phyloP scores from a whole-genome alignment of 371 early-diverging fungal genomes.

The Mucor lusitanicus region DNA sequence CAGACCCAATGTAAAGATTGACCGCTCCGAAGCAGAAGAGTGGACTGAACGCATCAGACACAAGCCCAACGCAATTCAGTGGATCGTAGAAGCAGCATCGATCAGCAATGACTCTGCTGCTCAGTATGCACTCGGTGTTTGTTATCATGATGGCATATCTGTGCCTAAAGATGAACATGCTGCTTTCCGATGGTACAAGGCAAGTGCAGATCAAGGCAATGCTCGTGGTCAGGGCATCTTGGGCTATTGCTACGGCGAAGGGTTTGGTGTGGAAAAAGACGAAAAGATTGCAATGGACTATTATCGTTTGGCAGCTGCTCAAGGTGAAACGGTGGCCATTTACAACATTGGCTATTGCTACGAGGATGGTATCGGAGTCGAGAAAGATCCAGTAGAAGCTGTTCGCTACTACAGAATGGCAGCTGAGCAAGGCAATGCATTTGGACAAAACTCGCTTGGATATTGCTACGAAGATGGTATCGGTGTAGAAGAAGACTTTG shows the following conservation, averaged over 20 bases:
- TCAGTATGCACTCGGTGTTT: constrained; percentile 63
- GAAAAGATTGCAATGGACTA: constrained; percentile 68
- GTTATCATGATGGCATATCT: constrained; percentile 70
- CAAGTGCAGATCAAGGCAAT: constrained; percentile 60
- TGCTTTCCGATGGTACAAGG: constrained; percentile 62
- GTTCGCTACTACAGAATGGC: constrained; percentile 73
- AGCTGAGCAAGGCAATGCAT: constrained; percentile 76
- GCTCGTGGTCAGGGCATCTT: constrained; percentile 70
- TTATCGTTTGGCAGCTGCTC: constrained; percentile 66
- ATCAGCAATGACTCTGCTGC: constrained; percentile 34
- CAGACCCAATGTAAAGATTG: constrained; percentile 68
- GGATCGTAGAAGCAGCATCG: constrained; percentile 62
- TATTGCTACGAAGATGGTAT: constrained; percentile 81
- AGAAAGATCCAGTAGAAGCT: constrained; percentile 65
- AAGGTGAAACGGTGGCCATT: constrained; percentile 71
- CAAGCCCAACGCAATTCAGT: constrained; percentile 45
- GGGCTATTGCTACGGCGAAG: constrained; percentile 78
- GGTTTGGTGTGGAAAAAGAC: constrained; percentile 74
- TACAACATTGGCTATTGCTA: constrained; percentile 85
- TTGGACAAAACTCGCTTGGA: constrained; percentile 79
- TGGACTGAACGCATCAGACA: constrained; percentile 44
- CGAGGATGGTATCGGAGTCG: constrained; percentile 80
- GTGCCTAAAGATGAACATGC: constrained; percentile 44
- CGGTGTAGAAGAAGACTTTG: constrained; percentile 57
- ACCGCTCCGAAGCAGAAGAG: constrained; percentile 64